Percentiles rank a stretch among this genome's conserved stretches.
Conservation (phyloP, 2,329 filamentous ascomycete genomes). For the Aureobasidium melanogenum region DNA sequence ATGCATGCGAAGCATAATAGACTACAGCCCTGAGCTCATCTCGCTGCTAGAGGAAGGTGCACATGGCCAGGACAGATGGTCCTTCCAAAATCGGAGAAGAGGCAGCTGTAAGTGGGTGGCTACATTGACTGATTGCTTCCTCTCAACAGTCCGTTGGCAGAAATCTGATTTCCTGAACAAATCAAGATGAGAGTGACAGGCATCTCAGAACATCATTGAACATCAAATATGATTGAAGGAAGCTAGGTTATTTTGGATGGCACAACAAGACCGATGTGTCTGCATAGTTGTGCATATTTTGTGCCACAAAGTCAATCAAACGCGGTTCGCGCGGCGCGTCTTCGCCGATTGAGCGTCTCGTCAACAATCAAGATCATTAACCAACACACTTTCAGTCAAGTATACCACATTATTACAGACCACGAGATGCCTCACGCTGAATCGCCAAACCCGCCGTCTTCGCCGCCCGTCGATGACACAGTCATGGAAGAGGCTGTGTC, state of each 20-base stretch:
- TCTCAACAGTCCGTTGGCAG: not conserved
- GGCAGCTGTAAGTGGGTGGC: not conserved
- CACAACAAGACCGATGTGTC: not conserved
- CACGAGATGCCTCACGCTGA: constrained; percentile 38
- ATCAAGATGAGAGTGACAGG: no score
- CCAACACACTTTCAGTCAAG: not conserved
- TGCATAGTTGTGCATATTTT: not conserved
- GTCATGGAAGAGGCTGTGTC: constrained; percentile 25
- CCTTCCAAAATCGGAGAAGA: not conserved
- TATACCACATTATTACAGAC: not conserved
- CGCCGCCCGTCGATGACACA: constrained; percentile 24
- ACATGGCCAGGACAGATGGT: not conserved
- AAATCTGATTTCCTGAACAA: not conserved
- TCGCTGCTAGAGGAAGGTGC: not conserved
- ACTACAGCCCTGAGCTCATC: not conserved
- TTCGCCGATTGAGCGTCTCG: not conserved
- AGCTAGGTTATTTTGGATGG: not conserved
- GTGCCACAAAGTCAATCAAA: not conserved
- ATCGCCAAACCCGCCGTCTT: constrained; percentile 26
- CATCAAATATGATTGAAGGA: not conserved
- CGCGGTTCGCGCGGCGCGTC: constrained; percentile 6
- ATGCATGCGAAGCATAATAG: not conserved
- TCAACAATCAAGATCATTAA: constrained; percentile 1
- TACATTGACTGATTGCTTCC: not conserved
- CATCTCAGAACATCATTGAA: not conserved